Evolutionary conservation across 129 eudicot genomes (phyloP).

Genomic region (Smallanthus sonchifolius): DNA sequence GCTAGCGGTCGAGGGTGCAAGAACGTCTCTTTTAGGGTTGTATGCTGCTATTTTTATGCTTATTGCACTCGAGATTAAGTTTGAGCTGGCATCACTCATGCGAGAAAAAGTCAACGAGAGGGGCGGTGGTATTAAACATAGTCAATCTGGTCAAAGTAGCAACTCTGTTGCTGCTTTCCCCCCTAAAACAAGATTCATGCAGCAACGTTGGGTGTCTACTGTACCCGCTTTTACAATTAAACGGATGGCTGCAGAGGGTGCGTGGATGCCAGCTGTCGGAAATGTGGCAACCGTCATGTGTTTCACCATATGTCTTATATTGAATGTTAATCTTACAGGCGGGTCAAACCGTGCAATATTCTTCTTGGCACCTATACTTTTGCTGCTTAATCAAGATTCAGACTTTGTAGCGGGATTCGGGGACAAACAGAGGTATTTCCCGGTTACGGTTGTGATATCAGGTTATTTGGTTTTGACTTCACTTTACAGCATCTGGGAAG

Average conservation of each 20-base stretch:
- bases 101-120: slow-evolving; percentile 63
- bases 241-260: slow-evolving; percentile 90
- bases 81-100: slow-evolving; percentile 83
- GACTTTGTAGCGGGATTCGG: slow-evolving; percentile 99
- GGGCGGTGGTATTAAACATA: slow-evolving; percentile 61
- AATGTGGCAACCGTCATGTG: slow-evolving; percentile 94
- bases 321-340: slow-evolving; percentile 81
- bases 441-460: slow-evolving; percentile 75
- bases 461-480: slow-evolving; percentile 71
- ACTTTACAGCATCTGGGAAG: slow-evolving; percentile 86
- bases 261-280: slow-evolving; percentile 99
- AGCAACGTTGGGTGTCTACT: slow-evolving; percentile 79
- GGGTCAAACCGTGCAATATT: slow-evolving; percentile 98
- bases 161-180: slow-evolving; percentile 52
- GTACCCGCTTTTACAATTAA: slow-evolving; percentile 75
- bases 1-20: slow-evolving; percentile 89
- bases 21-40: slow-evolving; percentile 91
- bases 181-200: slow-evolving; percentile 77
- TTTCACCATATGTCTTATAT: slow-evolving; percentile 84
- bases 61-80: slow-evolving; percentile 85
- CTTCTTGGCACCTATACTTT: slow-evolving; percentile 87
- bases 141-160: slow-evolving; percentile 69
- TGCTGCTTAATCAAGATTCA: slow-evolving; percentile 89
- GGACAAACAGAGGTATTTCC: slow-evolving; percentile 96
- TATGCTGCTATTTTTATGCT: slow-evolving; percentile 98